Conservation (phyloP, 202 grass and related monocot genomes). For the Hordeum pubiflorum region DNA sequence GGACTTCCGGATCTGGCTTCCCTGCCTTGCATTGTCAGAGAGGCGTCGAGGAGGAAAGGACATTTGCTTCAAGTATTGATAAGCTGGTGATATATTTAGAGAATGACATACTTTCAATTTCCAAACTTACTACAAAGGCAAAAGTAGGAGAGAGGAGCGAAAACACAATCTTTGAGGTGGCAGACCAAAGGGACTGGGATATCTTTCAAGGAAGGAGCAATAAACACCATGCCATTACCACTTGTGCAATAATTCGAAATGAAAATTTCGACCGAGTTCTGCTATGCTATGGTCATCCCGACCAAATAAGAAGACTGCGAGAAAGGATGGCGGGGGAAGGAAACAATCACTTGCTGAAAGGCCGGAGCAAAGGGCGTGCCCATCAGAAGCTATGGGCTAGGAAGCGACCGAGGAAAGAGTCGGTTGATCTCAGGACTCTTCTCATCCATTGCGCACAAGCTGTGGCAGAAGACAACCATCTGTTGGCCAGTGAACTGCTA, state of each 20-base stretch:
- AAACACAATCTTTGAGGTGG: background rate
- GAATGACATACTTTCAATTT: background rate
- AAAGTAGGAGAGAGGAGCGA: background rate
- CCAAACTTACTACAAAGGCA: background rate
- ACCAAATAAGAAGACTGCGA: background rate
- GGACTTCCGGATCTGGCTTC: no score
- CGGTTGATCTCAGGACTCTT: background rate
- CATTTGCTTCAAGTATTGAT: background rate
- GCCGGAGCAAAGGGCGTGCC: background rate
- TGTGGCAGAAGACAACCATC: background rate
- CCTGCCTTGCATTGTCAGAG: no score
- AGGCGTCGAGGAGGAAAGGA: background rate
- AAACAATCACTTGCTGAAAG: background rate
- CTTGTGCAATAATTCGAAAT: background rate
- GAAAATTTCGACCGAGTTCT: background rate
- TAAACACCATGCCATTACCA: background rate
- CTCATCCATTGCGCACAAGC: background rate
- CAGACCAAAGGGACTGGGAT: background rate
- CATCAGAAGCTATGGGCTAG: background rate
- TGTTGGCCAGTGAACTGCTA: background rate
- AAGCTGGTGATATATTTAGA: background rate
- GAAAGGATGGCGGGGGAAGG: background rate
- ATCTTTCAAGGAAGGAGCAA: background rate
- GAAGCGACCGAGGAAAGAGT: background rate
- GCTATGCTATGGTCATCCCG: background rate